Evolutionary conservation across 1,284 basidiomycete genomes (phyloP).

Genomic region (Laetiporus sulphureus): DNA sequence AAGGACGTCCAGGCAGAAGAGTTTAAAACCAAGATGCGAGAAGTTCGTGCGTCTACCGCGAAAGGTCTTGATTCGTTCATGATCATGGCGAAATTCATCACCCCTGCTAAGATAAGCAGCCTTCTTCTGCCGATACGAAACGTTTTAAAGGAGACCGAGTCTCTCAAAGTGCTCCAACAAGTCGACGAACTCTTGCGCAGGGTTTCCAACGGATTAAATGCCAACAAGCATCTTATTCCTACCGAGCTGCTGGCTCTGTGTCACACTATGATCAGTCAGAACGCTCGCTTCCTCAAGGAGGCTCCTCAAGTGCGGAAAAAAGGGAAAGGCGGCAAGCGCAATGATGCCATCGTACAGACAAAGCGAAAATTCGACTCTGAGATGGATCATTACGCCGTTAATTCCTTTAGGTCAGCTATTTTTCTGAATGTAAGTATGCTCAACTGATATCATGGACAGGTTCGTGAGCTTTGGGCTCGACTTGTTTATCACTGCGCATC

Average conservation of each 20-base stretch:
- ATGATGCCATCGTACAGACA: constrained; percentile 71
- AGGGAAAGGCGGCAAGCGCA: constrained; percentile 29
- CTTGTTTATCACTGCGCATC: constrained; percentile 83
- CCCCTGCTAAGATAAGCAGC: constrained; percentile 69
- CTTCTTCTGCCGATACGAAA: constrained; percentile 79
- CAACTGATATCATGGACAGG: constrained; percentile 36
- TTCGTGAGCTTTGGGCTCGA: constrained; percentile 94
- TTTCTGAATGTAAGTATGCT: neutral
- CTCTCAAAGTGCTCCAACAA: constrained; percentile 75
- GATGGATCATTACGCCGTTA: constrained; percentile 73
- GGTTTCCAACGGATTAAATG: constrained; percentile 80
- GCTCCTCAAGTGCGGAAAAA: constrained; percentile 32
- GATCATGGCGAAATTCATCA: constrained; percentile 72
- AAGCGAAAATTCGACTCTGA: constrained; percentile 59
- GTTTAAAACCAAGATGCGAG: constrained; percentile 92
- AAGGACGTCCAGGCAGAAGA: constrained; percentile 87
- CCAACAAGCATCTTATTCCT: constrained; percentile 70
- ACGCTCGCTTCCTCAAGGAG: constrained; percentile 76
- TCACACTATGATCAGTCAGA: constrained; percentile 87
- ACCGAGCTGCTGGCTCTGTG: constrained; percentile 78
- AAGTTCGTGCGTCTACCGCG: constrained; percentile 76
- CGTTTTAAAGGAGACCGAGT: constrained; percentile 84
- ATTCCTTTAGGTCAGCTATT: constrained; percentile 66
- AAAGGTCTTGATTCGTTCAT: constrained; percentile 83
- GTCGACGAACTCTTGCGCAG: constrained; percentile 88